Conservation (phyloP, 805 yeast genomes). For the Cyberlindnera euphorbiae region DNA sequence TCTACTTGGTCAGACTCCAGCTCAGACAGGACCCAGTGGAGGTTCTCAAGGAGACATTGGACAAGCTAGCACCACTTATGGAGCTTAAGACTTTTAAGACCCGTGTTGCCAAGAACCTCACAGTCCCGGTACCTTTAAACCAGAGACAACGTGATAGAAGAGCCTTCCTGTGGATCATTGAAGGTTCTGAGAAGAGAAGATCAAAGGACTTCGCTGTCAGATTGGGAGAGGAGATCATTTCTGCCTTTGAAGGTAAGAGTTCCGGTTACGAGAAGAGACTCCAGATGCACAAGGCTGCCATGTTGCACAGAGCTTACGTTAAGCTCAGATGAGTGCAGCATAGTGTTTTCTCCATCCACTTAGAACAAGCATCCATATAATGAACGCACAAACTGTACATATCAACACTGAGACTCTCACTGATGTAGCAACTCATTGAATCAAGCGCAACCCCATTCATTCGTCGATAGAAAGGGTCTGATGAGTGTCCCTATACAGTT, state of each 20-base stretch:
- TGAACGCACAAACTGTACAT: too few species aligned
- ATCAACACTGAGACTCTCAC: too few species aligned
- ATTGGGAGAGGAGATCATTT: conserved; percentile 81
- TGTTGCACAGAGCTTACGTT: conserved; percentile 81
- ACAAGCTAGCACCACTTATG: conserved; percentile 80
- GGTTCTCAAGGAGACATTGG: conserved; percentile 68
- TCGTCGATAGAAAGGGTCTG: too few species aligned
- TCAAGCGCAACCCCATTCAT: too few species aligned
- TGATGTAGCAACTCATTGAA: too few species aligned
- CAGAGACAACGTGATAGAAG: conserved; percentile 79
- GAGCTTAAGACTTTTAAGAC: conserved; percentile 71
- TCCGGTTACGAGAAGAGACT: conserved; percentile 80
- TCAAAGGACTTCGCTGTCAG: conserved; percentile 82
- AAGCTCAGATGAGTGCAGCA: conserved; percentile 32
- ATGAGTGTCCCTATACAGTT: too few species aligned
- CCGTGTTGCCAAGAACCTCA: conserved; percentile 77
- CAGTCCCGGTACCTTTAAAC: conserved; percentile 79
- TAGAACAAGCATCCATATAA: too few species aligned
- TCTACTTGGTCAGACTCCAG: conserved; percentile 71
- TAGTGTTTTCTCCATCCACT: too few species aligned
- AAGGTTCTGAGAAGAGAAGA: conserved; percentile 73
- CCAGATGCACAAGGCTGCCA: conserved; percentile 80
- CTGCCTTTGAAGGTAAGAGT: conserved; percentile 73
- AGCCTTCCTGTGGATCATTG: conserved; percentile 89
- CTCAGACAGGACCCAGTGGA: conserved; percentile 76